A percentile compares a stretch with the other conserved stretches of the same genome.
phyloP scores from a whole-genome alignment of 768 basidiomycete genomes.

The Lyophyllum decastes region DNA sequence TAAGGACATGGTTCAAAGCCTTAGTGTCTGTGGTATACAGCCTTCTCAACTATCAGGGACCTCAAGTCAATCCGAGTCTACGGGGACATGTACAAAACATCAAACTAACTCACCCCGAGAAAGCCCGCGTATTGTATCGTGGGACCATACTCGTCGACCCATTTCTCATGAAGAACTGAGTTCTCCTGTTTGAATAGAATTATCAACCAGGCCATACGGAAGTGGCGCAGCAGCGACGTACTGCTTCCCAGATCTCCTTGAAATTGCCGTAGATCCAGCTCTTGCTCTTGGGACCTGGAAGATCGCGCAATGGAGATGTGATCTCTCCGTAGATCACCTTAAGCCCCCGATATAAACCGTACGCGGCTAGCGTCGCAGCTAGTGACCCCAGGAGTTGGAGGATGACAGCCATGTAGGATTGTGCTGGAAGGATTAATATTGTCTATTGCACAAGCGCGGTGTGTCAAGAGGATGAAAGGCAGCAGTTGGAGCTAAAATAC shows the following conservation, averaged over 20 bases:
- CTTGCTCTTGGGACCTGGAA: constrained; percentile 52
- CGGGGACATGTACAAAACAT: constrained; percentile 2
- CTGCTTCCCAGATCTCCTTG: constrained; percentile 42
- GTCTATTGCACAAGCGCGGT: neutral
- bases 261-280: constrained; percentile 53
- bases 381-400: constrained; percentile 21
- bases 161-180: constrained; percentile 25
- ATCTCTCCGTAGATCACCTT: constrained; percentile 34
- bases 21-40: constrained; percentile 28
- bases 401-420: neutral
- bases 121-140: constrained; percentile 25
- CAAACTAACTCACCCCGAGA: constrained; percentile 38
- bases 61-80: constrained; percentile 42
- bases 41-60: constrained; percentile 4
- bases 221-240: constrained; percentile 25
- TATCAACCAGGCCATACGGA: neutral
- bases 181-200: constrained; percentile 28
- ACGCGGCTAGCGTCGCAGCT: constrained; percentile 22
- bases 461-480: neutral
- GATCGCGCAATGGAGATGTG: constrained; percentile 44
- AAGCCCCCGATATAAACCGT: constrained; percentile 32
- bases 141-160: constrained; percentile 17
- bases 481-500: neutral
- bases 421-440: too few species aligned
- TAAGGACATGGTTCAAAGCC: constrained; percentile 65